Evolutionary conservation across 345 rosid genomes (phyloP), one percentile per base, ranked within the genome.

Genomic region (Aquilaria yunnanensis): DNA sequence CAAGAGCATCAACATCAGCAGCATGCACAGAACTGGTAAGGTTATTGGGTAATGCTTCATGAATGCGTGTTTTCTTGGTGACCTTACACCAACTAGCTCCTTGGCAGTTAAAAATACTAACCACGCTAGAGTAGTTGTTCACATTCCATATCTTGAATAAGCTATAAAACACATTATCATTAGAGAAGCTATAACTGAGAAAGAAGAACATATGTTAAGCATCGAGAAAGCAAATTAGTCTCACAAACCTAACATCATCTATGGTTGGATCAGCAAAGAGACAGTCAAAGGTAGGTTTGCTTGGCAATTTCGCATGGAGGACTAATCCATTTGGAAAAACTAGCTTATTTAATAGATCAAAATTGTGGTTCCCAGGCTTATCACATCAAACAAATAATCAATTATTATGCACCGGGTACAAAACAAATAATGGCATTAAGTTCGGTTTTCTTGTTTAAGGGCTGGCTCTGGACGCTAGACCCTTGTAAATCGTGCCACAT

Each of bases 21-120:
- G 90, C 81, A 54, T 86, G n/a, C 58, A 90, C 79, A 0, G 83
- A 79, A 54, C 78, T 72, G 0, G 96, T 76, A 61, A 90, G 96
- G 47, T 95, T 88, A 23, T 95, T 91, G 23, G 99, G 99, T 56
- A 94, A 76, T 63, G 79, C 65, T 66, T 94, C 88, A 70, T 94
- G 99, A 67, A 94, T 85, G 51, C 81, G 80, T 52, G 90, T 88
- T 76, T 81, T 91, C 90, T 91, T 94, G 4, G 67, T 64, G 5
- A 80, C 59, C 79, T 80, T 88, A 86, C 97, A 86, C 99, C 99
- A 94, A 64, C 96, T 97, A 67, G 99, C 96, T 56, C 99, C 99
- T 79, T 94, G 99, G 74, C 99, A 94, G 79, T 94, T 91, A 79
- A 88, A 94, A 6, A 87, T 89, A 56, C 99, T 97, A 2, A 90